A percentile compares a stretch with the other conserved stretches of the same genome.
Evolutionary conservation across 225 moss, liverwort and hornwort species (phyloP).

Genomic region (Polytrichum formosum): DNA sequence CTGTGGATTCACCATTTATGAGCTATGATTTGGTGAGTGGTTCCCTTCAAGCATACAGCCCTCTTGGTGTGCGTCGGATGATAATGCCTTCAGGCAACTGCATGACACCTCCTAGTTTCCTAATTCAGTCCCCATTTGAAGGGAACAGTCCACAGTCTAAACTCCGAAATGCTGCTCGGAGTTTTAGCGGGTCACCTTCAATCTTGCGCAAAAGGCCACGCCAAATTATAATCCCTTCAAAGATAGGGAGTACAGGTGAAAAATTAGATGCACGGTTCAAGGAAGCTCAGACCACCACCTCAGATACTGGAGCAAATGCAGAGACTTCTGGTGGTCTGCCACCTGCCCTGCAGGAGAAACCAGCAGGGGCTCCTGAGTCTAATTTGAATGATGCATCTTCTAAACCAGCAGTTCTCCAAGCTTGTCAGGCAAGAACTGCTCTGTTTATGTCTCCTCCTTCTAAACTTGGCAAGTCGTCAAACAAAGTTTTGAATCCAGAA

Average conservation of each 20-base stretch:
- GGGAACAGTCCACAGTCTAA: conserved; percentile 87
- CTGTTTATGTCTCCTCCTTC: conserved; percentile 77
- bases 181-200: conserved; percentile 94
- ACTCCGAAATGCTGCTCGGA: conserved; percentile 84
- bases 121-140: conserved; percentile 63
- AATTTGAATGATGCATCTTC: conserved; percentile 31
- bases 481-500: conserved; percentile 44
- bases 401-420: conserved; percentile 31
- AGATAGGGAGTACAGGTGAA: conserved; percentile 28
- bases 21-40: conserved; percentile 82
- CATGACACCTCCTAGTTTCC: conserved; percentile 64
- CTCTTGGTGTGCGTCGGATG: conserved; percentile 94
- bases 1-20: conserved; percentile 72
- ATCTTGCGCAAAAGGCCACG: conserved; percentile 87
- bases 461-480: conserved; percentile 51
- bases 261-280: conserved; percentile 51
- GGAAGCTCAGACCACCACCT: conserved; percentile 36
- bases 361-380: conserved; percentile 29
- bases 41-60: conserved; percentile 90
- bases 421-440: conserved; percentile 61
- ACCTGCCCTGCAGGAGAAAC: conserved; percentile 20
- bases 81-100: conserved; percentile 85
- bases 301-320: conserved; percentile 21
- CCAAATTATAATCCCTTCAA: conserved; percentile 40
- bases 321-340: conserved; percentile 10